Evolutionary conservation across 2,329 filamentous ascomycete genomes (phyloP), one percentile per base, ranked within the genome.

Genomic region (Pseudogymnoascus sp.): DNA sequence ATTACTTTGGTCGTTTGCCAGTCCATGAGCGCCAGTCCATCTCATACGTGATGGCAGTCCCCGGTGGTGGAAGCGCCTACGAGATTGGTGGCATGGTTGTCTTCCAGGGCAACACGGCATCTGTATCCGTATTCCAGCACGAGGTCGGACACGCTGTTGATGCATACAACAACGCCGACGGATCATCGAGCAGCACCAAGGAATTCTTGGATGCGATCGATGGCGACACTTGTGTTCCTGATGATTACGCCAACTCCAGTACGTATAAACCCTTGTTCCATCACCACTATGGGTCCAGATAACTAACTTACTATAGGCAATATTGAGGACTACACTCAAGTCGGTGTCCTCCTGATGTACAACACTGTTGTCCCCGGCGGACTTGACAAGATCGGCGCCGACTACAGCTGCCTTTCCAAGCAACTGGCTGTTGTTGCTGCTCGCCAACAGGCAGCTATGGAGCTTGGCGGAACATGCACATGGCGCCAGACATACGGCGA

Each of bases 11-110:
- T 10, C 68, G 70, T 25, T 31, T 73, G 11, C 73, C 73, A 10
- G 62, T 73, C 11, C 68, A 67, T 59, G 73, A 71, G 65, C 67
- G 73, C 6, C 63, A 68, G 33, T 70, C 67, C 44, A 64, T 73
- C 33, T 63, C 64, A 21, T 67, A 70, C 63, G 62, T 70, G 23
- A 68, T 71, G 47, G 69, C 67, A 16, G 59, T 70, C 7, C 68
- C 69, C 0, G 61, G 61, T 6, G 16, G 59, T n/a, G 68, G 66
- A 21, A 64, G 61, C 56, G 59, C 61, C 21, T 66, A 66, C 8
- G 67, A 64, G 21, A 60, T 63, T 37, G 66, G 65, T 40, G 68
- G 69, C 63, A 65, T 65, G 18, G 66, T 70, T 28, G 64, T 69
- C 44, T 59, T 65, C 31, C 66, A 62, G 7, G 23, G 63, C 28